Conservation (phyloP, 2,329 filamentous ascomycete species). For the Fusarium zealandicum region DNA sequence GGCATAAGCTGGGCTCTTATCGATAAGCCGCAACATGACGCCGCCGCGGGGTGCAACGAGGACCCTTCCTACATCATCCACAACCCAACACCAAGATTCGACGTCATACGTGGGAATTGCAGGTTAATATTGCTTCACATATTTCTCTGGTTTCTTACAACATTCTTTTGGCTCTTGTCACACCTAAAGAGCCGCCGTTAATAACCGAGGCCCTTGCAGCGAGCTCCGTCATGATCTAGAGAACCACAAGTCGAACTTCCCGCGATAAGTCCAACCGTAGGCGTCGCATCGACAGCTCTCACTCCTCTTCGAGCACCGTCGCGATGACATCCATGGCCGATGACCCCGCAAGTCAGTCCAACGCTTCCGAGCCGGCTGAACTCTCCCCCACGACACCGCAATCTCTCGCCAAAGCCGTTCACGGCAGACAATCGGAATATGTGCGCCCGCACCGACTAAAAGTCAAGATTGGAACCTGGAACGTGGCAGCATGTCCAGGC, state of each 20-base stretch:
- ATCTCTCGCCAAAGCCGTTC: conserved; percentile 70
- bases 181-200: not conserved
- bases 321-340: conserved; percentile 41
- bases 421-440: conserved; percentile 80
- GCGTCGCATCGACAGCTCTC: conserved; percentile 29
- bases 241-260: conserved; percentile 37
- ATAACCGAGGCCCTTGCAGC: conserved; percentile 5
- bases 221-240: conserved; percentile 47
- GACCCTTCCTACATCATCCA: conserved; percentile 30
- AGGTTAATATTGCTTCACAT: conserved; percentile 13
- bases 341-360: conserved; percentile 45
- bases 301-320: conserved; percentile 12
- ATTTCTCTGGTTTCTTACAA: conserved; percentile 2
- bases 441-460: conserved; percentile 75
- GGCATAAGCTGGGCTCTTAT: conserved; percentile 36
- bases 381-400: conserved; percentile 55
- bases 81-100: conserved; percentile 15
- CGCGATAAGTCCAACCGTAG: conserved; percentile 37
- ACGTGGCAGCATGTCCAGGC: conserved; percentile 83
- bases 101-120: conserved; percentile 29
- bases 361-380: conserved; percentile 54
- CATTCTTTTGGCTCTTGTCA: conserved; percentile 22
- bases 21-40: conserved; percentile 42
- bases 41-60: conserved; percentile 15
- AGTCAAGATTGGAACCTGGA: conserved; percentile 95